Evolutionary conservation across 108 stramenopile species (phyloP).

Genomic region (Cyclostephanos invisitatus): DNA sequence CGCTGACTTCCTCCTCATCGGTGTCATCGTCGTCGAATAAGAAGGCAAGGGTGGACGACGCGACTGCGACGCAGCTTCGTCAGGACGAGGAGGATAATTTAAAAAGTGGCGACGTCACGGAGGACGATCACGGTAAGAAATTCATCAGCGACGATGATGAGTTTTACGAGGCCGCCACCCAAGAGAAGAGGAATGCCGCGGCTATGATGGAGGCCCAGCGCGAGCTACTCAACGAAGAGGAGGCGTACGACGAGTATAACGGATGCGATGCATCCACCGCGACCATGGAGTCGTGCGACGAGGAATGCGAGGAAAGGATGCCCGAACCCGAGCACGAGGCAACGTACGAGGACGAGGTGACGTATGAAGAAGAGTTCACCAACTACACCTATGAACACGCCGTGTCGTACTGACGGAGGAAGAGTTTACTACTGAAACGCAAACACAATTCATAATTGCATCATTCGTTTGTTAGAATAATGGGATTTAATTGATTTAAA

Average conservation of each 20-base stretch:
- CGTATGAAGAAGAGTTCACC: conserved; percentile 14
- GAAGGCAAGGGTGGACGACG: background rate
- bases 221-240: conserved; percentile 4
- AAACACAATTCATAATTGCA: background rate
- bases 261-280: background rate
- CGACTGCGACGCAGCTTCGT: background rate
- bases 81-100: conserved; percentile 2
- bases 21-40: background rate
- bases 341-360: background rate
- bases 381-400: conserved; percentile 4
- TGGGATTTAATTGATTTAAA: too few species aligned
- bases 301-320: background rate
- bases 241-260: background rate
- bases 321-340: background rate
- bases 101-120: conserved; percentile 3
- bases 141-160: conserved; percentile 10
- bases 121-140: conserved; percentile 1
- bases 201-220: conserved; percentile 16
- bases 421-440: background rate
- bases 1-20: background rate
- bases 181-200: conserved; percentile 1
- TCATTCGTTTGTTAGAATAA: too few species aligned
- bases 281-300: conserved; percentile 5
- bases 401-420: background rate
- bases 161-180: conserved; percentile 4